Conservation (phyloP, 140 eudicot species). For the Flaveria floridana region DNA sequence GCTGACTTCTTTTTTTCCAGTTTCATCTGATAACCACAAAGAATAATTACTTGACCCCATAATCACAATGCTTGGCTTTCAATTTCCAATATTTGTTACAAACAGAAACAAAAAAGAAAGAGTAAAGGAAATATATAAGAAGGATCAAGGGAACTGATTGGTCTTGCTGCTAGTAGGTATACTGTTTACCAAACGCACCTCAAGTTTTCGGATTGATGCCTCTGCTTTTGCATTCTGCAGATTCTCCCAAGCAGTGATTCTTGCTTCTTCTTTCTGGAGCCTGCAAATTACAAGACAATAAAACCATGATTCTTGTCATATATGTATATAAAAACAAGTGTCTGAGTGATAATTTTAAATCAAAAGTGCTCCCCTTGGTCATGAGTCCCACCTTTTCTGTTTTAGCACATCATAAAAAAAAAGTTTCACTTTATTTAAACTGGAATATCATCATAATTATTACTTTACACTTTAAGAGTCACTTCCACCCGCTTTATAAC, state of each 20-base stretch:
- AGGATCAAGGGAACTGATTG: neutral
- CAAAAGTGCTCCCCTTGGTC: conserved; percentile 20
- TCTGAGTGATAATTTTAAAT: conserved; percentile 6
- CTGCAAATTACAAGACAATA: conserved; percentile 42
- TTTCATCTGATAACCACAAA: conserved; percentile 54
- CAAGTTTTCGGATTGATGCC: conserved; percentile 79
- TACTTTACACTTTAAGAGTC: conserved; percentile 18
- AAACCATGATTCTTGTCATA: conserved; percentile 6
- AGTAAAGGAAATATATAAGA: neutral
- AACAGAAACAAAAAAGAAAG: neutral
- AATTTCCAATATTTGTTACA: neutral
- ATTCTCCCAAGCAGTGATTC: conserved; percentile 92
- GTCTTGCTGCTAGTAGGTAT: neutral
- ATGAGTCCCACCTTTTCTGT: conserved; percentile 25
- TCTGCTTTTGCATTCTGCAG: conserved; percentile 97
- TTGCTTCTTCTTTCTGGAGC: conserved; percentile 73
- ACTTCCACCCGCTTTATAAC: conserved; percentile 10
- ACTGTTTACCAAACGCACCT: conserved; percentile 48
- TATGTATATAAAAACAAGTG: conserved; percentile 1
- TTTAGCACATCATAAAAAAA: conserved; percentile 17
- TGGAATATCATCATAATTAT: neutral
- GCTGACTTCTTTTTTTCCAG: conserved; percentile 81
- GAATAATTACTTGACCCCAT: neutral
- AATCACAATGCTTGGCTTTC: neutral
- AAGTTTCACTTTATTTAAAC: conserved; percentile 3